A percentile compares a stretch with the other conserved stretches of the same genome.
These are phyloP conservation scores for Rhizophagus prolifer DNA, from an alignment of 192 early-diverging fungal genomes.

Conservation along the genomic window DNA sequence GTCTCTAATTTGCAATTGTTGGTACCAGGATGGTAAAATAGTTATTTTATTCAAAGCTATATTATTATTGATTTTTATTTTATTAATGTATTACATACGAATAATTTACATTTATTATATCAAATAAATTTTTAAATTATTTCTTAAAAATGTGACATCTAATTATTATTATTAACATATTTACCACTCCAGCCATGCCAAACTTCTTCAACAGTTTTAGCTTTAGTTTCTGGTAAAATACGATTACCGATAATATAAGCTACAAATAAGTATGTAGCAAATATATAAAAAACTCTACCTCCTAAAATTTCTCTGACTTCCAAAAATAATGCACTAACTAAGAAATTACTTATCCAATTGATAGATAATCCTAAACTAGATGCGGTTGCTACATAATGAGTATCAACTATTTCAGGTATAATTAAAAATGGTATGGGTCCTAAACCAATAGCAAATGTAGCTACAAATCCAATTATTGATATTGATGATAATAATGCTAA, in stretches of 20 bases:
- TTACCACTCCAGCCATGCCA: constrained; percentile 33
- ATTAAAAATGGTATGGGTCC: constrained; percentile 87
- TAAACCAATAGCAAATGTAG: constrained; percentile 70
- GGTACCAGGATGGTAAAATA: too few species aligned
- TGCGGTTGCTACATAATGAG: constrained; percentile 62
- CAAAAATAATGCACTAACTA: constrained; percentile 63
- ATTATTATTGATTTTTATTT: too few species aligned
- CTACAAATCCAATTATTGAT: constrained; percentile 74
- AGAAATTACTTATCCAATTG: constrained; percentile 68
- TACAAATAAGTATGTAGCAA: constrained; percentile 47
- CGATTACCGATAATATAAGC: constrained; percentile 45
- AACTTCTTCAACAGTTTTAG: constrained; percentile 59
- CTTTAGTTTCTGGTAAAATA: constrained; percentile 71
- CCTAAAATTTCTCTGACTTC: constrained; percentile 50
- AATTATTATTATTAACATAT: not conserved
- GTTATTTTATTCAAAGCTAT: too few species aligned
- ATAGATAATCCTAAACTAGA: constrained; percentile 60
- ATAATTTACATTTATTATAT: too few species aligned
- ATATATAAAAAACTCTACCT: constrained; percentile 66
- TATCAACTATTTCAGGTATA: constrained; percentile 74
- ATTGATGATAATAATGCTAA: constrained; percentile 59
- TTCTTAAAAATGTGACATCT: too few species aligned
- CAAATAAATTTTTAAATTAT: too few species aligned
- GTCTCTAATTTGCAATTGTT: not conserved
- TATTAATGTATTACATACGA: too few species aligned